Evolutionary conservation across 2,329 filamentous ascomycete species (phyloP), one percentile per base, ranked within the genome.

Genomic region (Aspergillus thermomutatus): DNA sequence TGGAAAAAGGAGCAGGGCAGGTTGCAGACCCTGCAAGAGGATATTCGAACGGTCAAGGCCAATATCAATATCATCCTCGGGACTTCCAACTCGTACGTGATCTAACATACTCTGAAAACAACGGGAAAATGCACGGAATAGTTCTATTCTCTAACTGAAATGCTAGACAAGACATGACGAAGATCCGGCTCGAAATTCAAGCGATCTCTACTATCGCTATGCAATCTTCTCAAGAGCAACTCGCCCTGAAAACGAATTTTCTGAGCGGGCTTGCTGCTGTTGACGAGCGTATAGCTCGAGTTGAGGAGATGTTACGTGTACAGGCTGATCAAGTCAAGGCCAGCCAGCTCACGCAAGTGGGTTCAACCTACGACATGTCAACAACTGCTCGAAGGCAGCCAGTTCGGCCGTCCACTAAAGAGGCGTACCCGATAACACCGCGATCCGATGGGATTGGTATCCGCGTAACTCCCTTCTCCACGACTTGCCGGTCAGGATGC

Each of bases 31-130:
- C 41, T 53, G 3, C 51, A 53, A 19, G 41, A 53, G 31, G 51
- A 53, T 47, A 53, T 53, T 40, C 45, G 51, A 23, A 48, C 51
- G 5, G 27, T 53, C 41, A 53, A 53, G n/a, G 51, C 41, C 3
- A 53, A 53, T 48, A 9, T 53, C 4, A 53, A 53, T 23, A 53
- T 53, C 10, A 53, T 53, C 4, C 43, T 53, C 11, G 51, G 51
- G 11, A 19, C 41, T 23, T 47, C 51, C 2, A 53, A 53, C 51
- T 53, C 51, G 51, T 53, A 53, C 31, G 50, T 53, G 19, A n/a
- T n/a, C 31, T 17, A 37, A 10, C 8, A 37, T 17, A 37, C 14
- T 2, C 3, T 17, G 31, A 37, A 37, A 4, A 37, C 4, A 25
- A 37, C 4, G 4, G 25, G 4, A 25, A 4, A 25, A 25, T 25